These are phyloP conservation scores for Geum urbanum DNA, from an alignment of 306 rosid genomes.

Conservation along the genomic window DNA sequence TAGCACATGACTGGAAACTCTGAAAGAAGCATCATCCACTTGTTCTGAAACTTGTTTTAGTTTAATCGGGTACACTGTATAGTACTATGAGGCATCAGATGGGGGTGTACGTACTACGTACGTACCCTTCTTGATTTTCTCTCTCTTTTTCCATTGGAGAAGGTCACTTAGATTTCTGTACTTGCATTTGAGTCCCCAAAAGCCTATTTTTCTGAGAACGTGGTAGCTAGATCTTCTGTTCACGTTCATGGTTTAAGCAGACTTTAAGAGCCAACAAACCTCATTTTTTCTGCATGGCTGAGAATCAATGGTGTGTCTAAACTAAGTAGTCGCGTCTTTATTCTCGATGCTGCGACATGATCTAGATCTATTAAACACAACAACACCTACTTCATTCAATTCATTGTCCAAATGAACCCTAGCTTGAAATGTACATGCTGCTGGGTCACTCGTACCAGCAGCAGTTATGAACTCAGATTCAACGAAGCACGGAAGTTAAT, in stretches of 20 bases:
- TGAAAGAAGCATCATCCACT: slow-evolving; percentile 7
- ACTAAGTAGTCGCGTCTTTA: neutral
- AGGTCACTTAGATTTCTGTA: slow-evolving; percentile 27
- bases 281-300: slow-evolving; percentile 6
- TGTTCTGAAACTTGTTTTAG: neutral
- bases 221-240: slow-evolving; percentile 8
- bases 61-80: slow-evolving; percentile 8
- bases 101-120: neutral
- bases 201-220: slow-evolving; percentile 4
- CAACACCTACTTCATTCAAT: neutral
- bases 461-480: neutral
- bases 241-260: neutral
- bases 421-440: neutral
- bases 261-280: slow-evolving; percentile 4
- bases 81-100: neutral
- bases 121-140: neutral
- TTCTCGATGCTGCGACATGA: slow-evolving; percentile 10
- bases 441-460: neutral
- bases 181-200: slow-evolving; percentile 21
- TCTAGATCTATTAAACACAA: slow-evolving; percentile 7
- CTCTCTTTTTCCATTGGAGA: neutral
- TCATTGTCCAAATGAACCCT: neutral
- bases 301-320: slow-evolving; percentile 9
- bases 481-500: neutral
- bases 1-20: slow-evolving; percentile 1